phyloP scores from a whole-genome alignment of 345 rosid genomes.

The Iberis pinnata region DNA sequence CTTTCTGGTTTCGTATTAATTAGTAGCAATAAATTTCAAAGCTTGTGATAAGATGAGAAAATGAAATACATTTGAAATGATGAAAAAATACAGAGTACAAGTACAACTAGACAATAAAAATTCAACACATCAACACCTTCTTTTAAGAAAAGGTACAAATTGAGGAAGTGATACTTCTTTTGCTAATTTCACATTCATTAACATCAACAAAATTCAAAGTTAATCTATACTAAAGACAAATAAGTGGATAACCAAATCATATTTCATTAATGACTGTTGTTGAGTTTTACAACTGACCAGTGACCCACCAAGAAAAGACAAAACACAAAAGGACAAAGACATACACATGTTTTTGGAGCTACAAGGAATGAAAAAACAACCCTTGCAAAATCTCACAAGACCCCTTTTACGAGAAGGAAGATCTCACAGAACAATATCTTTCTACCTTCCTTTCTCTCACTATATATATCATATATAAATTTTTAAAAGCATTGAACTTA shows the following conservation, averaged over 20 bases:
- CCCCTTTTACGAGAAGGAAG: slow-evolving; percentile 12
- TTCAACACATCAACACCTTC: no score
- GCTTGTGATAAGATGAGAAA: no score
- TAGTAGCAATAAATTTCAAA: no score
- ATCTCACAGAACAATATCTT: slow-evolving; percentile 29
- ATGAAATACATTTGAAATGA: no score
- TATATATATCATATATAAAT: slow-evolving; percentile 26
- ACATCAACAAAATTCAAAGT: not conserved
- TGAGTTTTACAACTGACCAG: slow-evolving; percentile 33
- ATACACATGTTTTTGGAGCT: slow-evolving; percentile 24
- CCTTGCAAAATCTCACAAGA: slow-evolving; percentile 30
- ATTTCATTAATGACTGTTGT: slow-evolving; percentile 29
- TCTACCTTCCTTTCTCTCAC: slow-evolving; percentile 9
- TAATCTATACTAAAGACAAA: not conserved
- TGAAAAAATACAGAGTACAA: no score
- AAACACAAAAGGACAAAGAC: slow-evolving; percentile 12
- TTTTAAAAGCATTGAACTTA: slow-evolving; percentile 19
- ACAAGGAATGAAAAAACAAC: slow-evolving; percentile 35
- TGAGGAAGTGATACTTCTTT: no score
- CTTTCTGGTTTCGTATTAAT: no score
- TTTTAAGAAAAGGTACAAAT: no score
- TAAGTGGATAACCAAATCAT: slow-evolving; percentile 17
- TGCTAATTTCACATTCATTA: not conserved
- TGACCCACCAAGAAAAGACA: slow-evolving; percentile 21
- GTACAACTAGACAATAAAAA: no score